Conservation (phyloP, 202 grass and related monocot species). For the Setaria italica region DNA sequence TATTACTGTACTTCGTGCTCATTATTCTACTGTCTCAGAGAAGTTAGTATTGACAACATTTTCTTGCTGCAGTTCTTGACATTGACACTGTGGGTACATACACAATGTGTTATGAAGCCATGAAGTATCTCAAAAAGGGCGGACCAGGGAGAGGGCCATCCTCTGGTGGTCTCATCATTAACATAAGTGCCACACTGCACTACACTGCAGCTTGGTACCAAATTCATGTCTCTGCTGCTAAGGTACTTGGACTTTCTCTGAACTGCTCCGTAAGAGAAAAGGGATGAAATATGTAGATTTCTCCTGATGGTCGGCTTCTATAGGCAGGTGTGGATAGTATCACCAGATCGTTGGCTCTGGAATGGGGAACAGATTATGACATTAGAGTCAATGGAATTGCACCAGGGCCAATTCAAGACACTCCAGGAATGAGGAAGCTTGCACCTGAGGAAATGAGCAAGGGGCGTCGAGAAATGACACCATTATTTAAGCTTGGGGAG, state of each 20-base stretch:
- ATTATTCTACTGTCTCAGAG: not conserved
- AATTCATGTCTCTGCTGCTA: conserved; percentile 87
- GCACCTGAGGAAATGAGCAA: conserved; percentile 82
- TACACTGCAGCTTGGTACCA: conserved; percentile 96
- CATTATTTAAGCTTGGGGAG: conserved; percentile 77
- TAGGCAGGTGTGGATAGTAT: conserved; percentile 96
- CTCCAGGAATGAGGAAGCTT: conserved; percentile 94
- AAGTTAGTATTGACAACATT: conserved; percentile 24
- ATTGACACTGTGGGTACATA: conserved; percentile 95
- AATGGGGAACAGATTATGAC: conserved; percentile 97
- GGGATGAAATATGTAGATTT: conserved; percentile 1
- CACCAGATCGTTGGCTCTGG: conserved; percentile 85
- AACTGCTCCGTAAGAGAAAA: not conserved
- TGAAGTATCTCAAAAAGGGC: conserved; percentile 92
- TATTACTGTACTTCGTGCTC: not conserved
- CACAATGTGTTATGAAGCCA: conserved; percentile 86
- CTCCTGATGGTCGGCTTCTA: conserved; percentile 15
- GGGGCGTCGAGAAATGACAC: conserved; percentile 51
- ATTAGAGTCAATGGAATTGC: conserved; percentile 96
- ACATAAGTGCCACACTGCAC: conserved; percentile 94
- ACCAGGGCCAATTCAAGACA: conserved; percentile 79
- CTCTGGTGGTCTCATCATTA: conserved; percentile 80
- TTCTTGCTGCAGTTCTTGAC: conserved; percentile 70
- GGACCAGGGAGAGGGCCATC: conserved; percentile 63
- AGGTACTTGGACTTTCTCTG: conserved; percentile 54